Evolutionary conservation across 371 early-diverging fungal species (phyloP).

Genomic region (Pancytospora philotis): DNA sequence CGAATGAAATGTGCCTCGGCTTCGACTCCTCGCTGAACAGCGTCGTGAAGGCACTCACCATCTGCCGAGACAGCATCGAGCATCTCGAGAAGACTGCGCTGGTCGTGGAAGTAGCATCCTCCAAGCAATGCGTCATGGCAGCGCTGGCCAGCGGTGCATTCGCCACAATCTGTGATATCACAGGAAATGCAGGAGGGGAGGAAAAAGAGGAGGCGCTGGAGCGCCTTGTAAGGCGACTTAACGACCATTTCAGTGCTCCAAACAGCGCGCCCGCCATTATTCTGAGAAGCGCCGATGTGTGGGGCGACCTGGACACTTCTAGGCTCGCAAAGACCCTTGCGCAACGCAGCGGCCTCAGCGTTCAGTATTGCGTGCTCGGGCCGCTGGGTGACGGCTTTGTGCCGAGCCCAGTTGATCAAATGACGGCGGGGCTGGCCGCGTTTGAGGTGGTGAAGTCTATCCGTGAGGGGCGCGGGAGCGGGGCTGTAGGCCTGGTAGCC

Average conservation of each 20-base stretch:
- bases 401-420: constrained; percentile 82
- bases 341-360: constrained; percentile 68
- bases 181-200: constrained; percentile 64
- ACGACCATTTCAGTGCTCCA: constrained; percentile 32
- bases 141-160: constrained; percentile 73
- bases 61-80: constrained; percentile 78
- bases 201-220: constrained; percentile 45
- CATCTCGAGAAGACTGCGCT: constrained; percentile 76
- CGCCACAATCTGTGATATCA: constrained; percentile 78
- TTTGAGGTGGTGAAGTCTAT: constrained; percentile 12
- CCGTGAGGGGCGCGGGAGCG: neutral
- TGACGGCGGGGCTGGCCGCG: constrained; percentile 67
- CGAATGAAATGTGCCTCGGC: constrained; percentile 60
- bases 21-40: constrained; percentile 89
- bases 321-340: constrained; percentile 69
- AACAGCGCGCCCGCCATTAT: constrained; percentile 35
- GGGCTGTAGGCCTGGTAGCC: too few relatives aligned
- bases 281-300: constrained; percentile 48
- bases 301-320: constrained; percentile 62
- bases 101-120: constrained; percentile 91
- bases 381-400: constrained; percentile 88
- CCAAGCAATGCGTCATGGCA: constrained; percentile 82
- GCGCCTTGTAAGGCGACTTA: constrained; percentile 44
- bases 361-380: constrained; percentile 80
- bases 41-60: constrained; percentile 79